These are phyloP conservation scores for Iris macrosiphon DNA, from an alignment of 106 monocot genomes.

Conservation along the genomic window DNA sequence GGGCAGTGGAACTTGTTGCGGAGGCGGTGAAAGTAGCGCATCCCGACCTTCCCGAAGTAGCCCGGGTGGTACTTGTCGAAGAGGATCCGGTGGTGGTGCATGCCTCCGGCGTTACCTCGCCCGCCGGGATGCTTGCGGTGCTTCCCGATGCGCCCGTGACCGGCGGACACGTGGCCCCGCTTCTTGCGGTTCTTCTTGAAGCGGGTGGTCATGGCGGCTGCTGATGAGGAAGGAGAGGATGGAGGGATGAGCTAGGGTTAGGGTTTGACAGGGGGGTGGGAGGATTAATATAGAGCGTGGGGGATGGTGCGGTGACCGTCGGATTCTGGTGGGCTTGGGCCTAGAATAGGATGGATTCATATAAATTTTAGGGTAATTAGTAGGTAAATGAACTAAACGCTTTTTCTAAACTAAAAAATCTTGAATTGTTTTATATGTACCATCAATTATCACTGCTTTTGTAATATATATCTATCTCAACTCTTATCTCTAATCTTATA, in stretches of 20 bases:
- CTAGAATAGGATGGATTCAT: no score
- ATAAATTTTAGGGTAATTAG: no score
- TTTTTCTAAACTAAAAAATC: no score
- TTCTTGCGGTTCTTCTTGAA: conserved; percentile 84
- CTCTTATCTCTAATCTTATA: no score
- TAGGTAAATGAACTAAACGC: no score
- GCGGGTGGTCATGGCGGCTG: conserved; percentile 50
- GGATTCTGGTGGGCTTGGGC: conserved; percentile 1
- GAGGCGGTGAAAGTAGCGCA: conserved; percentile 85
- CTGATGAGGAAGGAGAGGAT: neutral
- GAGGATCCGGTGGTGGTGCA: conserved; percentile 89
- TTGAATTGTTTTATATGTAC: no score
- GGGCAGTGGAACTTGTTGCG: conserved; percentile 81
- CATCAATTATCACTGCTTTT: no score
- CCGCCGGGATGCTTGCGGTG: conserved; percentile 49
- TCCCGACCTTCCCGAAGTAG: conserved; percentile 87
- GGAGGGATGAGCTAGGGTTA: neutral
- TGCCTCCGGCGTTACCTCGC: conserved; percentile 69
- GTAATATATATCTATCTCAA: no score
- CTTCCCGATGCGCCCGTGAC: conserved; percentile 42
- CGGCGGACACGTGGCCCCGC: conserved; percentile 77
- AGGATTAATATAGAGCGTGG: neutral
- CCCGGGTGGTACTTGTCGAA: conserved; percentile 92
- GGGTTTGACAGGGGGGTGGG: neutral
- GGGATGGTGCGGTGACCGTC: neutral